These are phyloP conservation scores for Acacia acuminata DNA, from an alignment of 306 rosid genomes.

Conservation along the genomic window DNA sequence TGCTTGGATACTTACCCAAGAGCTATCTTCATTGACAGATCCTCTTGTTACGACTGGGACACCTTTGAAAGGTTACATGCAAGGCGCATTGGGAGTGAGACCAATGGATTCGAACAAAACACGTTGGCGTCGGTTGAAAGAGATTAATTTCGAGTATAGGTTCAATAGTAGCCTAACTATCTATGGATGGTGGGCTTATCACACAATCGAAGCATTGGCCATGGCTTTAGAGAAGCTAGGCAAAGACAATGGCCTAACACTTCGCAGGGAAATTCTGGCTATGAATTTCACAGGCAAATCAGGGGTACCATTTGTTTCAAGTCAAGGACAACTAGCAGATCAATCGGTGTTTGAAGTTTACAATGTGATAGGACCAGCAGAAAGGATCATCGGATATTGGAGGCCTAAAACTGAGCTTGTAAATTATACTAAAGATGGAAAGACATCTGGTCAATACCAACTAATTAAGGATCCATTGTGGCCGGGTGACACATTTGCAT, in stretches of 20 bases:
- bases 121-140: accelerated
- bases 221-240: background rate
- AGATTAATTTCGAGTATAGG: background rate
- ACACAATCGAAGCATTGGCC: background rate
- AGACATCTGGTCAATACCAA: background rate
- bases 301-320: constrained; percentile 22
- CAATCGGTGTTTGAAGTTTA: constrained; percentile 32
- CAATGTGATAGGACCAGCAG: constrained; percentile 32
- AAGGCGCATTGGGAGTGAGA: background rate
- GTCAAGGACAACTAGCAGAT: constrained; percentile 27
- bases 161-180: background rate
- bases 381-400: constrained; percentile 46
- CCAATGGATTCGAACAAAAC: background rate
- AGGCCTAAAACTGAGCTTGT: constrained; percentile 3
- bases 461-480: background rate
- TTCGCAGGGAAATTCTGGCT: background rate
- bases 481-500: background rate
- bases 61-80: background rate
- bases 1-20: constrained; percentile 36
- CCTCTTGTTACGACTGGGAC: background rate
- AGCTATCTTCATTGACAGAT: constrained; percentile 30
- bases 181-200: background rate
- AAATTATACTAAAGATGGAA: background rate
- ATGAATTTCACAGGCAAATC: constrained; percentile 19
- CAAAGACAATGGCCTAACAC: background rate